Base-by-base conservation (phyloP, 371 early-diverging fungal species). In the Syncephalastrum sp. region DNA sequence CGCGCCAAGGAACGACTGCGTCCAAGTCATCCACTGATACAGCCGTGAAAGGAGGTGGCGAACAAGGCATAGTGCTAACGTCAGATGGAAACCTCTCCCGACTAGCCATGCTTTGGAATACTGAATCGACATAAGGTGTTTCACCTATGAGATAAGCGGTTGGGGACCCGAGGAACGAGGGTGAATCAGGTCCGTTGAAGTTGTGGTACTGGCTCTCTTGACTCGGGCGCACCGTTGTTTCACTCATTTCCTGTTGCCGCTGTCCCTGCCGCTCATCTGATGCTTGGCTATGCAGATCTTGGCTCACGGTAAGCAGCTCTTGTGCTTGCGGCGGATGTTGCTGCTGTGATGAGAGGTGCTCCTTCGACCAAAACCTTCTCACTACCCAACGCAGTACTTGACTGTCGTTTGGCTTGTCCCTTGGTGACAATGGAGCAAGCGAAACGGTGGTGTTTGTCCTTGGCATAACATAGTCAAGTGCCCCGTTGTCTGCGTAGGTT, bases 1-100 rank as follows among this genome's bases (percentile, higher is more conserved):
- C 65, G 7, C 65, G 56, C 65, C 65, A 64, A 13, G 65, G 65
- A 21, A 64, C 65, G 2, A 54, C 65, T 33, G 56, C 60, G 14
- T 64, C 65, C 14, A 64, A 48, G 33, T 56, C 56, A 42, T 56
- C 53, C 12, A 56, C 47, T 15, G 53, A 59, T 0, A 60, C 45
- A 21, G 60, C 33, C n/a, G 50, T 47, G 33, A 45, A 43, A 7
- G 44, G 23, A 17, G 42, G 42, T 3, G 54, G 54, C 23, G 54
- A 27, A 23, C 44, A 27, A 3, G 54, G 43, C 16, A n/a, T 23
- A 3, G 23, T 42, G 17, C 19, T 23, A 12, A 23, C 21, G 16
- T 42, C 15, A 19, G 45, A 29, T 3, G 45, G 19, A 12, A 19
- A 16, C 19, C 45, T 16, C 12, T 19, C 45, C 5, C 19, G 16